A percentile compares a stretch with the other conserved stretches of the same genome.
Evolutionary conservation across 306 rosid species (phyloP).

Genomic region (Argentina anserina): DNA sequence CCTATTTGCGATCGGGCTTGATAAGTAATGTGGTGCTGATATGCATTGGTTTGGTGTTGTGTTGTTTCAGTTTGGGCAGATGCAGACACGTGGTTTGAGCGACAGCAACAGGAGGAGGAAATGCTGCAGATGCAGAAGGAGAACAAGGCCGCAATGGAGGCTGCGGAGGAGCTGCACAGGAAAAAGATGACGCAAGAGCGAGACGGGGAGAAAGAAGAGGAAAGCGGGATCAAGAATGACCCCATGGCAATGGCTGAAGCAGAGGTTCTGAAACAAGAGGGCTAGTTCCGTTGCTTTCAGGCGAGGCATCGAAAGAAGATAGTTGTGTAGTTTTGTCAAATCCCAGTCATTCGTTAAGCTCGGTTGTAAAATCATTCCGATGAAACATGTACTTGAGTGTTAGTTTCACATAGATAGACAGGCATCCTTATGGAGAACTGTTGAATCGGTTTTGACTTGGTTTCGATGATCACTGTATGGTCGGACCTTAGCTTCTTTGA

Average conservation of each 20-base stretch:
- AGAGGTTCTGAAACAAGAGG: slow-evolving; percentile 47
- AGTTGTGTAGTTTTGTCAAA: neutral
- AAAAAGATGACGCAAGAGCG: slow-evolving; percentile 63
- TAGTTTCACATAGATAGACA: neutral
- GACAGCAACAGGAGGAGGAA: slow-evolving; percentile 97
- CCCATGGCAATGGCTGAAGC: slow-evolving; percentile 89
- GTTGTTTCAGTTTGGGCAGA: slow-evolving; percentile 90
- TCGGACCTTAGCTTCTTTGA: neutral
- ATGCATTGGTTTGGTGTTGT: neutral
- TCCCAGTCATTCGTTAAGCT: slow-evolving; percentile 6
- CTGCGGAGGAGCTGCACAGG: slow-evolving; percentile 83
- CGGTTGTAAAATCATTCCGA: slow-evolving; percentile 2
- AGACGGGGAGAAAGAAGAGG: slow-evolving; percentile 88
- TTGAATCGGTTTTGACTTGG: neutral
- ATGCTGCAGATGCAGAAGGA: slow-evolving; percentile 78
- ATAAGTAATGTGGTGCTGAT: neutral
- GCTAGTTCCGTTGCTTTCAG: slow-evolving; percentile 6
- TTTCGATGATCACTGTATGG: neutral
- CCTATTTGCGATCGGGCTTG: neutral
- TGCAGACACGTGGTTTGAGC: slow-evolving; percentile 98
- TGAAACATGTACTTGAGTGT: neutral
- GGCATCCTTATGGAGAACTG: neutral
- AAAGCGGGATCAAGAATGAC: slow-evolving; percentile 51
- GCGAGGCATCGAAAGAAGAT: neutral
- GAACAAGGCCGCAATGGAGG: slow-evolving; percentile 79